A percentile compares a stretch with the other conserved stretches of the same genome.
Evolutionary conservation across 1,139 yeast genomes (phyloP).

Genomic region (Diutina scorzettiae): DNA sequence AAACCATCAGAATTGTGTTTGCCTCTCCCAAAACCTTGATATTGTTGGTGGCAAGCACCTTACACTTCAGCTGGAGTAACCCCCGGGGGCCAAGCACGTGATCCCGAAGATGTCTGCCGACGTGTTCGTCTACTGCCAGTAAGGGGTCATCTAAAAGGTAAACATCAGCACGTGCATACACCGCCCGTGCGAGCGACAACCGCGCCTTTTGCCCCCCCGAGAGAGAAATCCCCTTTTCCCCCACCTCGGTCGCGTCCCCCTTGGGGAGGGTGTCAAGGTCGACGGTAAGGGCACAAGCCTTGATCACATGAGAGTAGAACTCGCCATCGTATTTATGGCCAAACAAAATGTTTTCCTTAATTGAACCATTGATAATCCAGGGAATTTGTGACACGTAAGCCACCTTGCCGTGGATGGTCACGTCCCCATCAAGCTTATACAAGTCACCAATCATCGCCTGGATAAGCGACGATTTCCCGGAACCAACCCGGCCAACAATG

Average conservation of each 20-base stretch:
- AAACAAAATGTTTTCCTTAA: conserved; percentile 79
- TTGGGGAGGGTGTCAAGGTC: conserved; percentile 74
- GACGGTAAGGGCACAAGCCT: conserved; percentile 74
- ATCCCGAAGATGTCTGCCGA: conserved; percentile 55
- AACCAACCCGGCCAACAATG: conserved; percentile 86
- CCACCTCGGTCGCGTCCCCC: conserved; percentile 87
- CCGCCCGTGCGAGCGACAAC: conserved; percentile 86
- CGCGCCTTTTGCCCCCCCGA: conserved; percentile 98
- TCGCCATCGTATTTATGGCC: conserved; percentile 77
- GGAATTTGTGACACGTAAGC: conserved; percentile 89
- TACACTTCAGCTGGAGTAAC: conserved; percentile 62
- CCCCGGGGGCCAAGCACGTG: conserved; percentile 78
- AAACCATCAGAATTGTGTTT: conserved; percentile 57
- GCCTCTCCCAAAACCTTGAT: conserved; percentile 78
- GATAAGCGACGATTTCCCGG: conserved; percentile 82
- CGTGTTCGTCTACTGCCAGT: conserved; percentile 88
- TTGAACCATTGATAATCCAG: conserved; percentile 93
- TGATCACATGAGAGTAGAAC: conserved; percentile 66
- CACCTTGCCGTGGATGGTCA: conserved; percentile 60
- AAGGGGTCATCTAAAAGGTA: conserved; percentile 87
- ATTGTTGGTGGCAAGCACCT: conserved; percentile 79
- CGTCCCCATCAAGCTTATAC: conserved; percentile 67
- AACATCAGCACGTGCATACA: conserved; percentile 87
- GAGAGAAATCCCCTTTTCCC: conserved; percentile 92
- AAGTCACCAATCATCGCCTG: conserved; percentile 82